Conservation (phyloP, 208 protist genomes). For the Angomonas ambiguus region DNA sequence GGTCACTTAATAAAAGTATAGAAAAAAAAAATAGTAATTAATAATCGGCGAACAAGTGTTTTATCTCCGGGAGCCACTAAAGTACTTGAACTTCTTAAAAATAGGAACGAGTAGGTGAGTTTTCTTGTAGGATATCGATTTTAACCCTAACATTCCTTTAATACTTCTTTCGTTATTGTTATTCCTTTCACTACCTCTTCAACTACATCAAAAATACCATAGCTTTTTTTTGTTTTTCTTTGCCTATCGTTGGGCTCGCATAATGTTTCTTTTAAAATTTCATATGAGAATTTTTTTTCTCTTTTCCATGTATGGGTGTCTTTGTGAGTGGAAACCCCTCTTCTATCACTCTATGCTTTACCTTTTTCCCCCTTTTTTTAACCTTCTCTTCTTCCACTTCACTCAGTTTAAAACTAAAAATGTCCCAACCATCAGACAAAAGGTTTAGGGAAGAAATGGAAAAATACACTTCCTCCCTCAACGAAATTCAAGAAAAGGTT, state of each 20-base stretch:
- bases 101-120: no score
- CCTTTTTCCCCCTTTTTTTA: background rate
- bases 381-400: slow-evolving; percentile 9
- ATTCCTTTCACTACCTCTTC: background rate
- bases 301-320: background rate
- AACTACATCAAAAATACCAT: slow-evolving; percentile 6
- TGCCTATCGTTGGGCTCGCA: background rate
- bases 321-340: no score
- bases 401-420: background rate
- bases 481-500: background rate
- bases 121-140: no score
- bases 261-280: background rate
- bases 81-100: no score
- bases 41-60: no score
- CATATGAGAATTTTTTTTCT: background rate
- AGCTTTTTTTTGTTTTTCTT: slow-evolving; percentile 13
- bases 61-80: no score
- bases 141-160: no score
- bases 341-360: no score
- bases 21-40: slow-evolving; percentile 4
- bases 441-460: background rate
- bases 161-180: no score
- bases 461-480: background rate
- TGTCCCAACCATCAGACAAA: background rate
- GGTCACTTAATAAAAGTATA: no score